These are phyloP conservation scores for Alternaria hordeiaustralica DNA, from an alignment of 2,329 filamentous ascomycete species.

Conservation along the genomic window DNA sequence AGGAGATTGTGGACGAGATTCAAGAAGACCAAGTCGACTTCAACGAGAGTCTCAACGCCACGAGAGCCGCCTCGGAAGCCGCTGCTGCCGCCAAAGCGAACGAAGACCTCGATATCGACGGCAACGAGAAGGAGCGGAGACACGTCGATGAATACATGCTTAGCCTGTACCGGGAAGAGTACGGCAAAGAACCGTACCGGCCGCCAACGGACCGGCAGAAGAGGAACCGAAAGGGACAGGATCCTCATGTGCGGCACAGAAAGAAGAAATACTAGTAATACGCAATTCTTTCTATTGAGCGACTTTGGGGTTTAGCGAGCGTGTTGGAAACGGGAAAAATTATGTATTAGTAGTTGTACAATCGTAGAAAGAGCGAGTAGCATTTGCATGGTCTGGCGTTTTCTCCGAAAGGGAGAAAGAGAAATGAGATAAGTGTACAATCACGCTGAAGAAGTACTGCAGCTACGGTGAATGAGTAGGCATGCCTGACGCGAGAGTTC, in stretches of 20 bases:
- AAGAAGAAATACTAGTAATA: conserved; percentile 36
- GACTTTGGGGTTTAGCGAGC: conserved; percentile 1
- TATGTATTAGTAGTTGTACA: conserved; percentile 1
- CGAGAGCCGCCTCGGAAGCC: conserved; percentile 31
- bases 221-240: conserved; percentile 37
- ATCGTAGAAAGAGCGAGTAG: not conserved
- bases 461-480: no score
- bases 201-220: conserved; percentile 44
- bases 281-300: not conserved
- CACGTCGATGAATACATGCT: conserved; percentile 50
- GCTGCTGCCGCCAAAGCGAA: conserved; percentile 19
- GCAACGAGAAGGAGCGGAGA: conserved; percentile 21
- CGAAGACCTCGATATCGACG: conserved; percentile 24
- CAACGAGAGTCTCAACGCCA: conserved; percentile 38
- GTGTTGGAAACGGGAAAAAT: not conserved
- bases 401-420: not conserved
- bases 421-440: not conserved
- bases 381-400: conserved; percentile 7
- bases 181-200: conserved; percentile 40
- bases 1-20: conserved; percentile 73
- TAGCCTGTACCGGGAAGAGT: conserved; percentile 37
- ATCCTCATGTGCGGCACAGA: conserved; percentile 37
- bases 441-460: not conserved
- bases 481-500: not conserved
- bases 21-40: conserved; percentile 54